Evolutionary conservation across 1,139 yeast species (phyloP), one percentile per base, ranked within the genome.

Genomic region (Kodamaea arcana): DNA sequence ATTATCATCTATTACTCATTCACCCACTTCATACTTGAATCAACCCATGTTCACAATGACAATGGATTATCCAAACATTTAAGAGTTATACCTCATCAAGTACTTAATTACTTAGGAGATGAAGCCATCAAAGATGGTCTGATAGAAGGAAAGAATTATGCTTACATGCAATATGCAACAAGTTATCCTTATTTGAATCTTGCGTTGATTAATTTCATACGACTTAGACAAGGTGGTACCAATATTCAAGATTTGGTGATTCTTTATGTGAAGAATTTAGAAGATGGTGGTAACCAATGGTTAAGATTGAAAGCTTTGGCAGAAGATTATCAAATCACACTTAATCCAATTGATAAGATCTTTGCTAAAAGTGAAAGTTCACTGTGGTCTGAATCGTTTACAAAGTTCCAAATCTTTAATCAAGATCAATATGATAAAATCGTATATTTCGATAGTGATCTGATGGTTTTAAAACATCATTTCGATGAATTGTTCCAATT

Each of bases 341-440:
- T 64, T 34, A 45, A 43, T 25, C 51, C 62, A 1, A 54, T 58
- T 0, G 36, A 39, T 3, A 34, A 48, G 14, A 41, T 59, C 10
- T 40, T 43, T 8, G 42, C 36, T 9, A 45, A 41, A 15, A 39
- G 47, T 16, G 56, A 46, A 16, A 47, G 51, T 15, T 44, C 58
- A 3, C 51, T 62, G 27, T 78, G 83, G 83, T 47, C 60, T 3
- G 61, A 69, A 8, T 72, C 80, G 31, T 71, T 74, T 42, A 77
- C 83, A 0, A 78, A 79, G 45, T 56, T 78, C 26, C 64, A 69
- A 41, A 65, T 75, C 0, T 79, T 79, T 48, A 64, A 68, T 39
- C 67, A 68, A 44, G 59, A 63, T 1, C 68, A 74, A 27, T 80
- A 64, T 32, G 64, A 60, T 27, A 43, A 65, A 23, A 41, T 65